A percentile compares a stretch with the other conserved stretches of the same genome.
Evolutionary conservation across 257 asterid genomes (phyloP).

Genomic region (Thymus mandschuricus): DNA sequence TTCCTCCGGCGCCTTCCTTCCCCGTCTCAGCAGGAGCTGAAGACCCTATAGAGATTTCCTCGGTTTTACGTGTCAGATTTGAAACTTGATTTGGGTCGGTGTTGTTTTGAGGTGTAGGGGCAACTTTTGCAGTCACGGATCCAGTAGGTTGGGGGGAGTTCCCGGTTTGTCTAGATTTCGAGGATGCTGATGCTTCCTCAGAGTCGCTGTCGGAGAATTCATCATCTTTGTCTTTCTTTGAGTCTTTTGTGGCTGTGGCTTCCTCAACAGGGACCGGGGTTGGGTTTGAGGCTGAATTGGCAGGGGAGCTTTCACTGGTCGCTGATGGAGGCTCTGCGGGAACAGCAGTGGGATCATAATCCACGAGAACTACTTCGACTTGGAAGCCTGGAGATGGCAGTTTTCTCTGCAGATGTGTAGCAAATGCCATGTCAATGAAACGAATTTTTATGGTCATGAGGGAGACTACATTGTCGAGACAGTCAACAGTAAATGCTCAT

Average conservation of each 20-base stretch:
- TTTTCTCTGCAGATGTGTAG: constrained; percentile 68
- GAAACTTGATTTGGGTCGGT: constrained; percentile 44
- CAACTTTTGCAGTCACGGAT: constrained; percentile 31
- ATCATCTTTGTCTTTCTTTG: constrained; percentile 56
- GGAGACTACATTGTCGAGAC: not conserved
- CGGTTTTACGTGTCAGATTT: constrained; percentile 51
- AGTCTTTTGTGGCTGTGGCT: constrained; percentile 41
- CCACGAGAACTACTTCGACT: constrained; percentile 88
- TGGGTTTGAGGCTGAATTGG: constrained; percentile 40
- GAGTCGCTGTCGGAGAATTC: constrained; percentile 72
- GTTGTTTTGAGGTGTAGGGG: constrained; percentile 32
- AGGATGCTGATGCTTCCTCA: constrained; percentile 46
- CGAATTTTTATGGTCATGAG: not conserved
- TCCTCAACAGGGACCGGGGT: constrained; percentile 41
- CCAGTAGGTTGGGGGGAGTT: constrained; percentile 40
- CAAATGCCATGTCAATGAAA: not conserved
- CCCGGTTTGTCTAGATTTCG: constrained; percentile 41
- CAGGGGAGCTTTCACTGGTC: constrained; percentile 40
- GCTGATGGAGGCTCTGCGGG: constrained; percentile 50
- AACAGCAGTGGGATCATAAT: constrained; percentile 54
- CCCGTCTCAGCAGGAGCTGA: constrained; percentile 43
- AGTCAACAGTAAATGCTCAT: not conserved
- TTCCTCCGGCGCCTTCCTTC: constrained; percentile 47
- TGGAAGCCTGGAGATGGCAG: constrained; percentile 97
- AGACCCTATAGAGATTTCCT: constrained; percentile 57